These are phyloP conservation scores for Podila verticillata DNA, from an alignment of 192 early-diverging fungal species.

Conservation along the genomic window DNA sequence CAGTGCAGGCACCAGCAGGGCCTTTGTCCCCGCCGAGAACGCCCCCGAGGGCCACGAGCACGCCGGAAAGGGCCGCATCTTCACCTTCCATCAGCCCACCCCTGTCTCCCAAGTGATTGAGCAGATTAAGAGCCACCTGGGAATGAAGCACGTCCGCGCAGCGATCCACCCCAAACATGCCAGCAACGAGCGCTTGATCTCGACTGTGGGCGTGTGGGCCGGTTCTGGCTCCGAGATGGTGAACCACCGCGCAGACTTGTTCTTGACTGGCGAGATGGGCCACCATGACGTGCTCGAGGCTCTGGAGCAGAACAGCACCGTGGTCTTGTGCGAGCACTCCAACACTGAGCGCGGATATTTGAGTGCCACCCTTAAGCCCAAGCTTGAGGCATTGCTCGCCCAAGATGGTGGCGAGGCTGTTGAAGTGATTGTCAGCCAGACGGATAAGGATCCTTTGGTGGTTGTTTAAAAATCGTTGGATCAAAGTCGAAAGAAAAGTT, in stretches of 20 bases:
- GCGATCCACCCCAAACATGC: slow-evolving; percentile 69
- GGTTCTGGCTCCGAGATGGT: slow-evolving; percentile 73
- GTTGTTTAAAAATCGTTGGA: slow-evolving; percentile 48
- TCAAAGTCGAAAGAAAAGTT: background rate
- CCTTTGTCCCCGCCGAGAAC: slow-evolving; percentile 54
- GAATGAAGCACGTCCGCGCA: slow-evolving; percentile 77
- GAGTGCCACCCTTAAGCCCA: slow-evolving; percentile 66
- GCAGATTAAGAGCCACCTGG: slow-evolving; percentile 70
- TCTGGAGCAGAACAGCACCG: slow-evolving; percentile 76
- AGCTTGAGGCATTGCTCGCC: slow-evolving; percentile 64
- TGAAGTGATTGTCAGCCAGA: slow-evolving; percentile 73
- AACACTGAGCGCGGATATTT: slow-evolving; percentile 94
- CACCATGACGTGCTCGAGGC: slow-evolving; percentile 95
- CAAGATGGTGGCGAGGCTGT: slow-evolving; percentile 57
- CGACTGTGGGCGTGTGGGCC: slow-evolving; percentile 90
- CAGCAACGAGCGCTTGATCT: slow-evolving; percentile 57
- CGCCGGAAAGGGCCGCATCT: slow-evolving; percentile 69
- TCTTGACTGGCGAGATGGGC: slow-evolving; percentile 94
- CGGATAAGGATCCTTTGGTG: slow-evolving; percentile 84
- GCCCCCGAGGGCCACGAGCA: slow-evolving; percentile 67
- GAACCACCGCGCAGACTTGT: slow-evolving; percentile 75
- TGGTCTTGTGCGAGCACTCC: slow-evolving; percentile 91
- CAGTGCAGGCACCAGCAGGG: slow-evolving; percentile 33
- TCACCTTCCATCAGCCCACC: slow-evolving; percentile 64
- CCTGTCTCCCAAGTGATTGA: slow-evolving; percentile 63